Base-by-base conservation (phyloP, 441 rosid species). In the Croton laevigatus region DNA sequence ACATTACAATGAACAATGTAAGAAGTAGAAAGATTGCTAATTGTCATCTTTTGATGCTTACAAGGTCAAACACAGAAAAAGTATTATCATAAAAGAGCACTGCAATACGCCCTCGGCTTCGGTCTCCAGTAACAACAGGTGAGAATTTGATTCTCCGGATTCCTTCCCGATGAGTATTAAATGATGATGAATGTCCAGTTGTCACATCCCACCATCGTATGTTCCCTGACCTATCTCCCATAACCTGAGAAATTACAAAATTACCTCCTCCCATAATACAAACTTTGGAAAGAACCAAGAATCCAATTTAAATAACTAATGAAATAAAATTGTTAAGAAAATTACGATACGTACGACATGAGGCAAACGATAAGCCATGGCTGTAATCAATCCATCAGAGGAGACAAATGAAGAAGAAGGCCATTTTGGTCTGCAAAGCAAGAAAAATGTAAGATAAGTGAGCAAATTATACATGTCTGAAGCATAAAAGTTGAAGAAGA, bases 201-300 rank as follows among this genome's bases (percentile, higher is more conserved):
- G 88, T 93, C 75, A 95, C 96, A 86, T 95, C 99, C 99, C 99
- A 95, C 99, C 99, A 95, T 81, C 99, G 80, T 79, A 95, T 89
- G 83, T 86, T 91, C 77, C 99, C 98, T 32, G 96, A 89, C 75
- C 94, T 87, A 80, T 95, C 99, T 79, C 99, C 99, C 98, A 95
- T 92, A 72, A 95, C 98, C 99, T 95, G 87, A 80, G 83, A 83
- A 76, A 83, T 63, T 62, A 65, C 66, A 62, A 69, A 63, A 73
- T 55, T 61, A 81, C 49, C 4, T 71, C 59, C 75, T 69, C 72
- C 71, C 57, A 75, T 55, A 69, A 72, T 60, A 53, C 55, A 27
- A 79, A 68, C 34, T 70, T 62, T 67, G 36, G 58, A 65, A 72
- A 78, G 54, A 20, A 37, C 52, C 34, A 72, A 73, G 45, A 42